These are phyloP conservation scores for Corylus avellana DNA, from an alignment of 306 rosid genomes.

Conservation along the genomic window DNA sequence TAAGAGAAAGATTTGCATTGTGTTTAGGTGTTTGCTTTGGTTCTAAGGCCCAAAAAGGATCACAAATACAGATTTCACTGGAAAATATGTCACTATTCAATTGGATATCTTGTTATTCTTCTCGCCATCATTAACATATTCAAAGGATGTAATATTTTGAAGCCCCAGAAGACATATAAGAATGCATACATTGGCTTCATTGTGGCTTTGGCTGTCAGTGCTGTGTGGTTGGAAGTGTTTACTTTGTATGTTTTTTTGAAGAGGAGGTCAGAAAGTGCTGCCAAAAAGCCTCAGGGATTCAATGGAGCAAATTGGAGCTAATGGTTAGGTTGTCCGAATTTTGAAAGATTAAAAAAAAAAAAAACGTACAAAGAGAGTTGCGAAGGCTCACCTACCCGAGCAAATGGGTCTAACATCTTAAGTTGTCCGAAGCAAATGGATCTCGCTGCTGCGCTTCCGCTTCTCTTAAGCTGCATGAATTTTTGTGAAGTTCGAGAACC, in stretches of 20 bases:
- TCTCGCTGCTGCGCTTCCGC: too few species aligned
- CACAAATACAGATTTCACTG: conserved; percentile 78
- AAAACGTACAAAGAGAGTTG: too few species aligned
- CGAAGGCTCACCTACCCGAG: too few species aligned
- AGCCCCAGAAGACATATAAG: conserved; percentile 60
- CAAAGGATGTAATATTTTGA: conserved; percentile 64
- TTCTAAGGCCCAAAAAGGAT: conserved; percentile 91
- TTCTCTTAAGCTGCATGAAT: too few species aligned
- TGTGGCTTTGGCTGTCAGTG: conserved; percentile 63
- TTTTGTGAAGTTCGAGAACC: too few species aligned
- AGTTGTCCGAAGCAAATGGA: too few species aligned
- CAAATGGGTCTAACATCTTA: too few species aligned
- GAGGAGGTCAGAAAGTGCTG: conserved; percentile 38
- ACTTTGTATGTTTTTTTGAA: conserved; percentile 61
- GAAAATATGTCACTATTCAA: conserved; percentile 66
- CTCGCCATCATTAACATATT: conserved; percentile 73
- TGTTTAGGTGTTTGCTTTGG: conserved; percentile 77
- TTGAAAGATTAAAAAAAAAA: too few species aligned
- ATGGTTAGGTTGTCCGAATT: conserved; percentile 39
- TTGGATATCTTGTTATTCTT: conserved; percentile 67
- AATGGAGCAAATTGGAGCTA: conserved; percentile 49
- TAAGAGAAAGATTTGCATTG: conserved; percentile 18
- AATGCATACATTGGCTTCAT: conserved; percentile 68
- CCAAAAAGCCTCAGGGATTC: conserved; percentile 26
- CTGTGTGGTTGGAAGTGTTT: conserved; percentile 61